phyloP scores from a whole-genome alignment of 371 early-diverging fungal species.

The Nematocida sp. region DNA sequence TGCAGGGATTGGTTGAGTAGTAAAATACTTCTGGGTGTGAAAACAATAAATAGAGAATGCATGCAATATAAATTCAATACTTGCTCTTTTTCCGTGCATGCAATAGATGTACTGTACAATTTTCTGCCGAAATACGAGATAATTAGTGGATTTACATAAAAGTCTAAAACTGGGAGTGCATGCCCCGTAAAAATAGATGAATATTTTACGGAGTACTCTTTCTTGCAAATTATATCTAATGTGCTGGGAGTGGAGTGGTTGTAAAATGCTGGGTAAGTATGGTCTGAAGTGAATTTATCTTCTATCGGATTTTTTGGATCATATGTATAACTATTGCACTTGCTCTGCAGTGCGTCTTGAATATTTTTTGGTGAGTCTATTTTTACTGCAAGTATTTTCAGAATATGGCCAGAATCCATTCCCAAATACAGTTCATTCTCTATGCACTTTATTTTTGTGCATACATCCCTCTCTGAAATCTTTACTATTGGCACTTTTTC shows the following conservation, averaged over 20 bases:
- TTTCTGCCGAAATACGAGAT: constrained; percentile 33
- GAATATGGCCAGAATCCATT: constrained; percentile 49
- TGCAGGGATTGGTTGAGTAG: constrained; percentile 26
- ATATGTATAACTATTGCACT: background rate
- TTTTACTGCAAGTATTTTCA: background rate
- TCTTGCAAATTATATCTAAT: background rate
- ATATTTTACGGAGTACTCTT: background rate
- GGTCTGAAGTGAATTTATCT: background rate
- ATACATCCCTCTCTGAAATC: constrained; percentile 2
- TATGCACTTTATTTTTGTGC: constrained; percentile 37
- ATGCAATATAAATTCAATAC: background rate
- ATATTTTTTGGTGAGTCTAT: background rate
- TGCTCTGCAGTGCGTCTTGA: background rate
- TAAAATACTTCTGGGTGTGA: constrained; percentile 14
- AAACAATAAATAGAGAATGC: constrained; percentile 49
- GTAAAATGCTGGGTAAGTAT: background rate
- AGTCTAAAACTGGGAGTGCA: background rate
- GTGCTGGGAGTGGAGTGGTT: background rate
- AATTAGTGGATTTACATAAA: constrained; percentile 7
- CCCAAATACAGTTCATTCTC: background rate
- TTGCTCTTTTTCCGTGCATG: constrained; percentile 6
- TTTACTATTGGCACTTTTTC: background rate
- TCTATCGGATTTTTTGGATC: background rate
- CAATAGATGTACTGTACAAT: background rate
- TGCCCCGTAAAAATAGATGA: background rate